A percentile compares a stretch with the other conserved stretches of the same genome.
Conservation (phyloP, 805 yeast genomes). For the Sugiyamaella marilandica region DNA sequence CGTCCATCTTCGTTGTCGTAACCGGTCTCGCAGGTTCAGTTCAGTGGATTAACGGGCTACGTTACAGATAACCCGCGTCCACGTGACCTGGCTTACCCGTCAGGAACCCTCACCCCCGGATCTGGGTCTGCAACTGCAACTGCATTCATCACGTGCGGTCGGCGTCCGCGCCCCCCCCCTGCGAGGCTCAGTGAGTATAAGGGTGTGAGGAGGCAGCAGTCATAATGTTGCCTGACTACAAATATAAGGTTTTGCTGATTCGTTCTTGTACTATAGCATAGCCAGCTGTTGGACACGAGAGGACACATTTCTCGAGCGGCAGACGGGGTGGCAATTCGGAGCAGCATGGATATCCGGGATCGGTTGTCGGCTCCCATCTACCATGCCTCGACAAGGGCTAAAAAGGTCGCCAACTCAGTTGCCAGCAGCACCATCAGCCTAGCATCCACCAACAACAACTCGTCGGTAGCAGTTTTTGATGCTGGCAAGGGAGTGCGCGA, state of each 20-base stretch:
- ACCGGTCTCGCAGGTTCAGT: background rate
- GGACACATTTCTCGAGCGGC: too few species aligned
- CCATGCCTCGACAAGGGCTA: conserved; percentile 5
- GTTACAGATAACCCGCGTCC: background rate
- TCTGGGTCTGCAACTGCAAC: too few species aligned
- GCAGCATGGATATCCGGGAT: conserved; percentile 1
- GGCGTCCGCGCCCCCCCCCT: background rate
- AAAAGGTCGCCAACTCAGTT: background rate
- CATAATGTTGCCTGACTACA: background rate
- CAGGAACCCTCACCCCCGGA: background rate
- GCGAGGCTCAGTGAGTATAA: background rate
- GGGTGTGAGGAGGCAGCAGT: too few species aligned
- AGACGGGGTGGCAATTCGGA: background rate
- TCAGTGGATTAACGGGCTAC: background rate
- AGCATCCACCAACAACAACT: too few species aligned
- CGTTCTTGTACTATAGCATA: too few species aligned
- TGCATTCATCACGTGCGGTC: background rate
- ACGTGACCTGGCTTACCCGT: background rate
- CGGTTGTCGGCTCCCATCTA: conserved; percentile 4
- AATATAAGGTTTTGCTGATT: too few species aligned
- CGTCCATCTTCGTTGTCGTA: conserved; percentile 9
- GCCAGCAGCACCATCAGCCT: background rate
- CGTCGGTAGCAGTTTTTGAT: too few species aligned
- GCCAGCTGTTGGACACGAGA: too few species aligned
- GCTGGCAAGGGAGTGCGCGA: too few species aligned